Evolutionary conservation across 345 rosid genomes (phyloP).

Genomic region (Brassica napus): DNA sequence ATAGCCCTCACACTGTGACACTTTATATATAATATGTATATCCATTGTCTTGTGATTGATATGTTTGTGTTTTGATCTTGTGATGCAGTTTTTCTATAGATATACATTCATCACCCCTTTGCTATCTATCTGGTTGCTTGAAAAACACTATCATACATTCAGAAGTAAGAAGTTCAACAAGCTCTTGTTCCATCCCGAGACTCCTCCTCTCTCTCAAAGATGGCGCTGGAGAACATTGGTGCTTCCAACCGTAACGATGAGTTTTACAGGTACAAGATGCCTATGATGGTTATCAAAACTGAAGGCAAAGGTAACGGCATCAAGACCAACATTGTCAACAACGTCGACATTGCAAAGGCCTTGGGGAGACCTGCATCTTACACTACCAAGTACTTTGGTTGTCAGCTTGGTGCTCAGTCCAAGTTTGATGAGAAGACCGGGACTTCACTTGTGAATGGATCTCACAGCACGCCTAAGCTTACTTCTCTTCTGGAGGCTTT

Average conservation of each 20-base stretch:
- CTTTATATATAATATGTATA: too few species aligned
- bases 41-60: too few species aligned
- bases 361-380: constrained; percentile 81
- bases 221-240: too few species aligned
- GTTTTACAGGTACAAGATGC: constrained; percentile 97
- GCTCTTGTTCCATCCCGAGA: background rate
- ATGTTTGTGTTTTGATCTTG: too few species aligned
- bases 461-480: constrained; percentile 74
- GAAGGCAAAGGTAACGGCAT: constrained; percentile 82
- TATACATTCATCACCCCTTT: background rate
- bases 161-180: background rate
- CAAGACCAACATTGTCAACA: constrained; percentile 46
- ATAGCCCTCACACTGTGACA: too few species aligned
- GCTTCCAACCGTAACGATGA: constrained; percentile 59
- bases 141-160: background rate
- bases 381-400: constrained; percentile 82
- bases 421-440: constrained; percentile 86
- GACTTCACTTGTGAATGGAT: constrained; percentile 78
- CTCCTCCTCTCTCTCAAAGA: constrained; percentile 11
- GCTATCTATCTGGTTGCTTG: background rate
- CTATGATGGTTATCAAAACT: constrained; percentile 85
- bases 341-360: constrained; percentile 92
- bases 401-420: constrained; percentile 92
- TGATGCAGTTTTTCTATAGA: too few species aligned
- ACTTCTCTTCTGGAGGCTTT: constrained; percentile 75